Percentiles rank a stretch among this genome's conserved stretches.
phyloP scores from a whole-genome alignment of 176 grass and related monocot genomes.

The Juncus effusus region DNA sequence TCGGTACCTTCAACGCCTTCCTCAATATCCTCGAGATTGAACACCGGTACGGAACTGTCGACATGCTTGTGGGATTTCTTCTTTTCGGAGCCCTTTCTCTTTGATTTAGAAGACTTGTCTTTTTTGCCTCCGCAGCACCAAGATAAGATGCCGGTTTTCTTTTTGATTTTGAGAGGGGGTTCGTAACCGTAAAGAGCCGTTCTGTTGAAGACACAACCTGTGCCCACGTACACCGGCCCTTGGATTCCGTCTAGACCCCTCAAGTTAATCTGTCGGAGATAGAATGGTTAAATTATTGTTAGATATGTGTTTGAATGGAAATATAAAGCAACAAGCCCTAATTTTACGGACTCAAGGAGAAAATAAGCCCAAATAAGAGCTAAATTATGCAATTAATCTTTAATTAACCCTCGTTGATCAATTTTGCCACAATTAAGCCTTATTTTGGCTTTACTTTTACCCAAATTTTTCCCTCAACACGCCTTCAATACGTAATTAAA shows the following conservation, averaged over 20 bases:
- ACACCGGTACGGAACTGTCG: slow-evolving; percentile 82
- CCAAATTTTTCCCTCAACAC: no score
- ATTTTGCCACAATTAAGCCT: no score
- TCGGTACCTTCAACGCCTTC: slow-evolving; percentile 89
- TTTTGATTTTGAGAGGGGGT: slow-evolving; percentile 70
- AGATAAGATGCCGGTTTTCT: slow-evolving; percentile 50
- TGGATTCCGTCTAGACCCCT: slow-evolving; percentile 98
- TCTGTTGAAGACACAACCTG: slow-evolving; percentile 97
- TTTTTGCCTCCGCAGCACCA: slow-evolving; percentile 60
- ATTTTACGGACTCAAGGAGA: no score
- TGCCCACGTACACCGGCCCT: slow-evolving; percentile 95
- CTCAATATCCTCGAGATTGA: slow-evolving; percentile 99
- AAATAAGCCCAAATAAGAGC: no score
- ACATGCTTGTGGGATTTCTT: slow-evolving; percentile 81
- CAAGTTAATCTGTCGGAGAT: slow-evolving; percentile 69
- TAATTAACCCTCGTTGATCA: no score
- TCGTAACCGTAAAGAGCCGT: slow-evolving; percentile 97
- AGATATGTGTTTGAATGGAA: no score
- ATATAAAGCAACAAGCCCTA: no score
- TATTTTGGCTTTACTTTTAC: no score
- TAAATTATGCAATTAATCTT: no score
- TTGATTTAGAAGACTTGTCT: slow-evolving; percentile 66
- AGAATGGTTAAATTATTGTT: no score
- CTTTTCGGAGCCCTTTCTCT: slow-evolving; percentile 71
- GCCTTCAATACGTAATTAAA: no score